Evolutionary conservation across 495 filamentous ascomycete species (phyloP).

Genomic region (Talaromyces thailandensis): DNA sequence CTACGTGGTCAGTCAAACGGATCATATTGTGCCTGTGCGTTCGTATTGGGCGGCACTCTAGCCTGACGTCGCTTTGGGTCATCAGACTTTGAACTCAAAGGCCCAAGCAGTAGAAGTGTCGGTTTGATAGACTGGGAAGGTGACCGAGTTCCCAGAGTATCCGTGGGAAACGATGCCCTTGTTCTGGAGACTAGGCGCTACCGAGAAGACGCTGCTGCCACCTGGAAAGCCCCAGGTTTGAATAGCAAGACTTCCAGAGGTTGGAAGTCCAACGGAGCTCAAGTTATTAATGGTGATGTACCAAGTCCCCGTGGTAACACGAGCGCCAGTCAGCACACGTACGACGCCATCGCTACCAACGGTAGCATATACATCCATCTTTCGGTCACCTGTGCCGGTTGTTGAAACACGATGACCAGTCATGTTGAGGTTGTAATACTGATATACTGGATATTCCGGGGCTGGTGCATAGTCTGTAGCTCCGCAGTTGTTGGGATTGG

Average conservation of each 20-base stretch:
- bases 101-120: conserved; percentile 22
- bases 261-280: conserved; percentile 18
- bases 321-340: conserved; percentile 22
- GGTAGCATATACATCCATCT: conserved; percentile 29
- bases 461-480: conserved; percentile 22
- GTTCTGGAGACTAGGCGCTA: not conserved
- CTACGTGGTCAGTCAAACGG: no score
- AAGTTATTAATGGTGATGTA: conserved; percentile 19
- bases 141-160: not conserved
- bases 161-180: not conserved
- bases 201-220: not conserved
- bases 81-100: conserved; percentile 18
- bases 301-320: conserved; percentile 20
- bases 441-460: conserved; percentile 33
- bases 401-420: conserved; percentile 25
- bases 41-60: no score
- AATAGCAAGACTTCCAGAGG: conserved; percentile 15
- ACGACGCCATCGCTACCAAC: conserved; percentile 8
- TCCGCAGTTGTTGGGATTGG: conserved; percentile 6
- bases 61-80: no score
- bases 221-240: conserved; percentile 13
- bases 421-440: conserved; percentile 34
- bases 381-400: conserved; percentile 16
- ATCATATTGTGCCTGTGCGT: no score
- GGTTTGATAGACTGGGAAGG: conserved; percentile 19